phyloP scores from a whole-genome alignment of 352 stramenopile genomes.

The Aphanomyces euteiches region DNA sequence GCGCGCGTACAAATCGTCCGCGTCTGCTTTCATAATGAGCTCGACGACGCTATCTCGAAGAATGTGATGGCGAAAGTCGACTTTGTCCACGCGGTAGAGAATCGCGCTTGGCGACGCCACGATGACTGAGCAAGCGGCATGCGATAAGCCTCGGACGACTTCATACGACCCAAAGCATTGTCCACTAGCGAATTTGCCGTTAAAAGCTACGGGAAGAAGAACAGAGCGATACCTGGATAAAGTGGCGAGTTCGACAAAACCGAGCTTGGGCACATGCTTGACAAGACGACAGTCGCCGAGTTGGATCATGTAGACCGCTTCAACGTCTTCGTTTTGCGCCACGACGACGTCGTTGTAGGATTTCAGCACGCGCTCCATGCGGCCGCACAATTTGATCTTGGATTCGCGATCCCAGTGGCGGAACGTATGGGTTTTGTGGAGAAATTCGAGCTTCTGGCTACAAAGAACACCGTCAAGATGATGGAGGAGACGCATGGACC shows the following conservation, averaged over 20 bases:
- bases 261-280: slow-evolving; percentile 44
- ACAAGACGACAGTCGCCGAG: slow-evolving; percentile 62
- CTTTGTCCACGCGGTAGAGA: slow-evolving; percentile 53
- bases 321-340: slow-evolving; percentile 49
- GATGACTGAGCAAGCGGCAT: slow-evolving; percentile 54
- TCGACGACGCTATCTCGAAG: slow-evolving; percentile 55
- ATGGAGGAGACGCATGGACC: background rate
- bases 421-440: slow-evolving; percentile 43
- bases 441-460: slow-evolving; percentile 65
- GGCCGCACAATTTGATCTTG: slow-evolving; percentile 50
- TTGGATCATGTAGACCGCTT: slow-evolving; percentile 61
- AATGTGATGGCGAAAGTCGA: slow-evolving; percentile 58
- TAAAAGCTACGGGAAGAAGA: background rate
- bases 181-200: slow-evolving; percentile 34
- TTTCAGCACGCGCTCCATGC: slow-evolving; percentile 56
- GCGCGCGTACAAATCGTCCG: slow-evolving; percentile 39
- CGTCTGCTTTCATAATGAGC: slow-evolving; percentile 45
- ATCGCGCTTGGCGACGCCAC: slow-evolving; percentile 55
- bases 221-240: slow-evolving; percentile 43
- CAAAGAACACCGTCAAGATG: background rate
- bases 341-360: slow-evolving; percentile 68
- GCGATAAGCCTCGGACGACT: slow-evolving; percentile 37
- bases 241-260: slow-evolving; percentile 54
- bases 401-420: slow-evolving; percentile 63
- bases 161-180: slow-evolving; percentile 68